Evolutionary conservation across 2,329 filamentous ascomycete species (phyloP), one percentile per base, ranked within the genome.

Genomic region (Cladosporium sp.): DNA sequence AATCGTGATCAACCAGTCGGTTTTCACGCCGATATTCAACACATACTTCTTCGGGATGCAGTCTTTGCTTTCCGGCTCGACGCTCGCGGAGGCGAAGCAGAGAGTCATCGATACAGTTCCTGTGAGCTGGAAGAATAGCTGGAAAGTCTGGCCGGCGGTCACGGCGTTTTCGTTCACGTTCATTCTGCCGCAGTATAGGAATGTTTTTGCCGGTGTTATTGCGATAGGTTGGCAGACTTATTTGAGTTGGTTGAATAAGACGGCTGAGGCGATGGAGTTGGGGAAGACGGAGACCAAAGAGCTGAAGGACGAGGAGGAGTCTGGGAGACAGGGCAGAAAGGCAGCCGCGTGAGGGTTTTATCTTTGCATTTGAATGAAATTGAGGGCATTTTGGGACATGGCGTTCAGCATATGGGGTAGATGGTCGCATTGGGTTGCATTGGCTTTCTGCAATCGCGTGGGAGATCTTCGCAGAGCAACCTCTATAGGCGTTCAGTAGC

Each of bases 161-260:
- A 95, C 86, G 12, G 89, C 89, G 0, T 85, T 96, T 64, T 91
- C 79, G 67, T 95, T 96, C 63, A 83, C 86, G n/a, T 93, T 89
- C 62, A 74, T 96, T 4, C 82, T 84, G 20, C 75, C 89, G 42
- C 83, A 92, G 63, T 92, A 89, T 68, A 77, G 91, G 44, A 88
- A 83, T 60, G 78, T 95, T 13, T 93, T 96, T 59, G 82, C 86
- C 0, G 89, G 70, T 40, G 56, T 86, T 6, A 79, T 95, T 57
- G 88, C 89, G 1, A 85, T 96, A 45, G 88, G 87, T 0, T 96
- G 91, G 91, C 91, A 96, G 78, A 90, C 89, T 1, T 96, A 96
- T 74, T 64, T 96, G 60, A 88, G 84, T 59, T 87, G 83, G 68
- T 69, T 95, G 62, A 95, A 95, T 62, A 79, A 85, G 61, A 74